A percentile compares a stretch with the other conserved stretches of the same genome.
Conservation (phyloP, 2,329 filamentous ascomycete genomes). For the Thielaviopsis cerberus region DNA sequence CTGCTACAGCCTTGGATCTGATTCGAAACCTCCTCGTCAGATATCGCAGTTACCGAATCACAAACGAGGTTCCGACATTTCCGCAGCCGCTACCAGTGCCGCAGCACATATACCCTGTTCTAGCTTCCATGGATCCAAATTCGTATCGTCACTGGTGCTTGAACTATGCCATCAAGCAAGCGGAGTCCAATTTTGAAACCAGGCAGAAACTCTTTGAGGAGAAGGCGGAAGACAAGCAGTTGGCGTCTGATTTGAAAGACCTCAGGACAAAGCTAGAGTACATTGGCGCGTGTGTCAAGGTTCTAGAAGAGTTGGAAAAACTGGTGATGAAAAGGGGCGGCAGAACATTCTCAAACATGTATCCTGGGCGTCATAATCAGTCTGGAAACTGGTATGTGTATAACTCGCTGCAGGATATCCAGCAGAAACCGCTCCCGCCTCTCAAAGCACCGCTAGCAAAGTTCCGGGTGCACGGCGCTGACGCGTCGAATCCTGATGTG, state of each 20-base stretch:
- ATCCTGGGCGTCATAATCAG: no score
- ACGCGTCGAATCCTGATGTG: slow-evolving; percentile 35
- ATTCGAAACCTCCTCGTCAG: slow-evolving; percentile 34
- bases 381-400: no score
- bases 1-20: slow-evolving; percentile 38
- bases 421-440: no score
- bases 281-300: not conserved
- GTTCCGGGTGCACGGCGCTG: no score
- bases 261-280: slow-evolving; percentile 17
- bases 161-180: slow-evolving; percentile 14
- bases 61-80: slow-evolving; percentile 25
- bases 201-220: slow-evolving; percentile 26
- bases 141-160: slow-evolving; percentile 3
- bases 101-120: not conserved
- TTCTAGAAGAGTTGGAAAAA: slow-evolving; percentile 35
- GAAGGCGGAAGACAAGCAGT: slow-evolving; percentile 6
- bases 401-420: no score
- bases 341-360: slow-evolving; percentile 42
- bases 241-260: slow-evolving; percentile 21
- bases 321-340: slow-evolving; percentile 38
- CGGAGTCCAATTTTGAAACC: slow-evolving; percentile 13
- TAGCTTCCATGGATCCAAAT: not conserved
- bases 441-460: no score
- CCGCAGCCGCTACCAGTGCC: no score
- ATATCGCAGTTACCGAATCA: no score